Base-by-base conservation (phyloP, 768 basidiomycete genomes). In the Trametes cingulata region DNA sequence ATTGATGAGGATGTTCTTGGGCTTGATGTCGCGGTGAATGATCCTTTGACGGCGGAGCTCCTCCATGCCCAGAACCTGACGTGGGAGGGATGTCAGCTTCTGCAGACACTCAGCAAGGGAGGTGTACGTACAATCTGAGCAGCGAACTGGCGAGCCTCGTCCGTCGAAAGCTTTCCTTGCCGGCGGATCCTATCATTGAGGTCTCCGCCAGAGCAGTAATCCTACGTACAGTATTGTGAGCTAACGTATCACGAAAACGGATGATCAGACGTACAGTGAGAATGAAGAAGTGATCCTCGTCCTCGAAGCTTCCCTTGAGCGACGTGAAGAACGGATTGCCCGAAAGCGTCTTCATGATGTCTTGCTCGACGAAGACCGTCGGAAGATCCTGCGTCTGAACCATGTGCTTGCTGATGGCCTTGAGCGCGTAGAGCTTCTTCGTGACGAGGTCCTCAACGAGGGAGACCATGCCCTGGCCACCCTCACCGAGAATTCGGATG, bases 321-420 rank as follows among this genome's bases (percentile, higher is more conserved):
- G 20, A 17, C 9, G 43, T 20, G 47, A 60, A 52, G 29, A 42
- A 56, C 19, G 54, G 36, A 49, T 53, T 52, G 3, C 47, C 60
- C 40, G 51, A 58, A 20, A 52, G 17, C 57, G 43, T 29, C 56
- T 40, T 29, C 54, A 65, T 39, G 33, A 58, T 39, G 25, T 47
- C 36, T 40, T 65, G 60, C 56, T 65, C 64, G 14, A 58, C 35
- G 36, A 51, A 60, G 17, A 61, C 46, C 7, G 24, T 20, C 17
- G 53, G 1, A 12, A 51, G 35, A 37, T 51, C 5, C 71, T 98
- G 95, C 72, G 95, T 95, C 75, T 95, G 95, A 73, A 98, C 82
- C 96, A 96, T 97, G 49, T 88, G 88, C 78, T 98, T 98, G 74
- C 88, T 88, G 72, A 97, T 75, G 25, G 91, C 91, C 76, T 98